phyloP scores from a whole-genome alignment of 2,329 filamentous ascomycete genomes.

The Penicillium occitanis region DNA sequence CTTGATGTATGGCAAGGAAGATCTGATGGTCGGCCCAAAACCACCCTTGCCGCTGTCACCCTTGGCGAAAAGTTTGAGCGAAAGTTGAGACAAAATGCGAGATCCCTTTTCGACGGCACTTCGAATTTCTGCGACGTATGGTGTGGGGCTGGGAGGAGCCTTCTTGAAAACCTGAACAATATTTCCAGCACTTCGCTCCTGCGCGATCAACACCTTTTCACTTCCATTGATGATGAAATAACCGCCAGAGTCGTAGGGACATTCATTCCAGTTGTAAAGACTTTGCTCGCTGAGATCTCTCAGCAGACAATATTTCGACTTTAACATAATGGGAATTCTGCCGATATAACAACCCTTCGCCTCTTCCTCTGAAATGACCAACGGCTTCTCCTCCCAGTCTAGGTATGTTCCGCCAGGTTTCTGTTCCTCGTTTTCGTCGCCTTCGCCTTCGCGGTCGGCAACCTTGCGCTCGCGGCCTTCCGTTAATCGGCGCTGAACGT shows the following conservation, averaged over 20 bases:
- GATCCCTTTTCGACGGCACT: conserved; percentile 96
- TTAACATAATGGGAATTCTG: conserved; percentile 96
- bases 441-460: conserved; percentile 64
- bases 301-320: conserved; percentile 91
- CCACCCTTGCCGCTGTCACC: conserved; percentile 75
- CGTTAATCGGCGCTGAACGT: conserved; percentile 80
- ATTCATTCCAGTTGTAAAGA: conserved; percentile 90
- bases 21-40: conserved; percentile 84
- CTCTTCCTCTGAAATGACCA: conserved; percentile 61
- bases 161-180: conserved; percentile 99
- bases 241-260: conserved; percentile 95
- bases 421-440: conserved; percentile 54
- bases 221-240: conserved; percentile 99
- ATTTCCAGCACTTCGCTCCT: conserved; percentile 95
- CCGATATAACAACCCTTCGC: conserved; percentile 75
- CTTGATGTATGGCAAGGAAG: conserved; percentile 91
- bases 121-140: conserved; percentile 92
- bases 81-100: conserved; percentile 86
- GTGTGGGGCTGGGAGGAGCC: conserved; percentile 84
- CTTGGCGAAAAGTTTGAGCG: conserved; percentile 86
- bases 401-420: conserved; percentile 45
- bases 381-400: conserved; percentile 49
- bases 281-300: conserved; percentile 80
- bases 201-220: conserved; percentile 96
- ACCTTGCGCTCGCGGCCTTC: conserved; percentile 76